Percentiles rank a stretch among this genome's conserved stretches.
Conservation (phyloP, 2,329 filamentous ascomycete genomes). For the Cryphonectria carpinicola region DNA sequence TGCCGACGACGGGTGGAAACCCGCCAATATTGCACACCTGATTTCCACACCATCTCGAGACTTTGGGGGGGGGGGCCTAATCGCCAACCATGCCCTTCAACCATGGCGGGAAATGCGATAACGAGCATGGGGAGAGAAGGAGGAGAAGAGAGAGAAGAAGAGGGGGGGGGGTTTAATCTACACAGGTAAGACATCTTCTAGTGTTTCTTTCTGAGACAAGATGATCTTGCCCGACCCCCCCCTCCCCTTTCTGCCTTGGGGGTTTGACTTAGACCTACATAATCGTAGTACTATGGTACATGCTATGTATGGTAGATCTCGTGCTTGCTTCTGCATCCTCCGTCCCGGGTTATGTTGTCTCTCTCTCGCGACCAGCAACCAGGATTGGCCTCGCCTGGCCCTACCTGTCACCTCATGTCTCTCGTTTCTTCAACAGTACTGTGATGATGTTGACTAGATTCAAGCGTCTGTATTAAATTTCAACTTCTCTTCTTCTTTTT, state of each 20-base stretch:
- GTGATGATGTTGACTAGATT: background rate
- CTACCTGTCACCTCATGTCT: slow-evolving; percentile 25
- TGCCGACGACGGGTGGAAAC: background rate
- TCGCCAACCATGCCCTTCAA: background rate
- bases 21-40: background rate
- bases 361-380: background rate
- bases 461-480: background rate
- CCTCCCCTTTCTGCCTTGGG: background rate
- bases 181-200: slow-evolving; percentile 19
- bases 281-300: slow-evolving; percentile 1
- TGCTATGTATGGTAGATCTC: slow-evolving; percentile 2
- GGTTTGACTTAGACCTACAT: slow-evolving; percentile 26
- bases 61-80: background rate
- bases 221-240: slow-evolving; percentile 18
- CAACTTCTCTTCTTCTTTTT: background rate
- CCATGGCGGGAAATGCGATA: slow-evolving; percentile 20
- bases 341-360: background rate
- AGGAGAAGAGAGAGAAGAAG: too few species aligned
- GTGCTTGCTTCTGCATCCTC: background rate
- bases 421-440: slow-evolving; percentile 16
- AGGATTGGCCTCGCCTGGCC: slow-evolving; percentile 5
- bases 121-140: slow-evolving; percentile 10
- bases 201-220: slow-evolving; percentile 22
- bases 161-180: slow-evolving; percentile 5
- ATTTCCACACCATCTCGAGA: too few species aligned